These are phyloP conservation scores for Trametes hirsuta DNA, from an alignment of 1,284 basidiomycete genomes.

Conservation along the genomic window DNA sequence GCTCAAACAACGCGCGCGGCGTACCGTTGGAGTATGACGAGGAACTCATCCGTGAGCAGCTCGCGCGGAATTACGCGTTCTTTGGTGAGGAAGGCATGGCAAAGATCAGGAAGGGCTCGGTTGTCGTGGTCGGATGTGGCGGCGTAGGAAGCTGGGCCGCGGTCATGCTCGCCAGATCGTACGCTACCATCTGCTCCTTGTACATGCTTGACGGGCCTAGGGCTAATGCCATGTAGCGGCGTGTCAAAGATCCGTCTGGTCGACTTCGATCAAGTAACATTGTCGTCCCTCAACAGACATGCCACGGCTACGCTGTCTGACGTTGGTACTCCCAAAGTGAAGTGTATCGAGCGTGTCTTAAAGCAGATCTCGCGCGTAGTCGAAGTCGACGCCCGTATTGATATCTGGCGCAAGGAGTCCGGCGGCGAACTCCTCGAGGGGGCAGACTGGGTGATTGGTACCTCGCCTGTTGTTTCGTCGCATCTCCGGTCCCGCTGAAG, in stretches of 20 bases:
- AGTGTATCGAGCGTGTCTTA: slow-evolving; percentile 75
- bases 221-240: slow-evolving; percentile 48
- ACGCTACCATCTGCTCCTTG: slow-evolving; percentile 37
- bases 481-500: slow-evolving; percentile 5
- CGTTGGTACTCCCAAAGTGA: slow-evolving; percentile 95
- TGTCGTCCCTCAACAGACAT: slow-evolving; percentile 93
- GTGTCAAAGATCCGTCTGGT: slow-evolving; percentile 74
- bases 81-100: slow-evolving; percentile 91
- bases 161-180: slow-evolving; percentile 91
- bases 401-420: slow-evolving; percentile 83
- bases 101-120: slow-evolving; percentile 74
- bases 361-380: slow-evolving; percentile 72
- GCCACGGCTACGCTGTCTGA: slow-evolving; percentile 91
- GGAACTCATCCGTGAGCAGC: slow-evolving; percentile 79
- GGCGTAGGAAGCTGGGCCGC: slow-evolving; percentile 97
- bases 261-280: slow-evolving; percentile 93
- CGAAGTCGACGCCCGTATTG: slow-evolving; percentile 81
- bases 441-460: slow-evolving; percentile 89
- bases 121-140: slow-evolving; percentile 93
- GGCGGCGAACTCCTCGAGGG: slow-evolving; percentile 75
- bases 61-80: slow-evolving; percentile 94
- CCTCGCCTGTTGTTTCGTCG: slow-evolving; percentile 28
- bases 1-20: slow-evolving; percentile 1
- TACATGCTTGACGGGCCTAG: background rate
- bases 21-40: slow-evolving; percentile 61